Evolutionary conservation across 108 stramenopile species (phyloP).

Genomic region (Cyclostephanos tholiformis): DNA sequence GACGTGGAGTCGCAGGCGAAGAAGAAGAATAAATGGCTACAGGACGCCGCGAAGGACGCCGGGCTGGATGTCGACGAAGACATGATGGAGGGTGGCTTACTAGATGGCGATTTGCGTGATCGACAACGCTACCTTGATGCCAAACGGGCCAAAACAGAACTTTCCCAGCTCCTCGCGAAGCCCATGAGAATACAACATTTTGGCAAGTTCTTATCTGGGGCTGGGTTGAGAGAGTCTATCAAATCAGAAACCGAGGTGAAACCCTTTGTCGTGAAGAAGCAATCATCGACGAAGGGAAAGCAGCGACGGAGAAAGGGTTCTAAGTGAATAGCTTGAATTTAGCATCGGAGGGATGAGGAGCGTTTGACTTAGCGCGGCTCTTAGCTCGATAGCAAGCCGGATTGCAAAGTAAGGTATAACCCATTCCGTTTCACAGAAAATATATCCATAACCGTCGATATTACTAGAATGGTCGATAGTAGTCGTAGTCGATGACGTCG

Average conservation of each 20-base stretch:
- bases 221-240: constrained; percentile 48
- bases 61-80: constrained; percentile 88
- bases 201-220: constrained; percentile 79
- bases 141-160: constrained; percentile 54
- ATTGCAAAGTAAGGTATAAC: no score
- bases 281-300: constrained; percentile 20
- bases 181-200: constrained; percentile 79
- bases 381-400: no score
- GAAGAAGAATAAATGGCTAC: constrained; percentile 81
- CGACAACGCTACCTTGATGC: constrained; percentile 66
- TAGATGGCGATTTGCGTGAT: constrained; percentile 55
- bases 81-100: constrained; percentile 71
- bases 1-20: constrained; percentile 69
- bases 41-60: constrained; percentile 79
- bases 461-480: no score
- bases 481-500: no score
- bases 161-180: constrained; percentile 57
- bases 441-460: no score
- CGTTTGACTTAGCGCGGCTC: no score
- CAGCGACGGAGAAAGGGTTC: constrained; percentile 10
- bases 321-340: no score
- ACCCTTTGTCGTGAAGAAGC: constrained; percentile 42
- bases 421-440: no score
- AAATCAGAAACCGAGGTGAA: constrained; percentile 31
- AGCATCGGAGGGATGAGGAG: no score